Evolutionary conservation across 2,329 filamentous ascomycete genomes (phyloP).

Genomic region (Esteya vermicola): DNA sequence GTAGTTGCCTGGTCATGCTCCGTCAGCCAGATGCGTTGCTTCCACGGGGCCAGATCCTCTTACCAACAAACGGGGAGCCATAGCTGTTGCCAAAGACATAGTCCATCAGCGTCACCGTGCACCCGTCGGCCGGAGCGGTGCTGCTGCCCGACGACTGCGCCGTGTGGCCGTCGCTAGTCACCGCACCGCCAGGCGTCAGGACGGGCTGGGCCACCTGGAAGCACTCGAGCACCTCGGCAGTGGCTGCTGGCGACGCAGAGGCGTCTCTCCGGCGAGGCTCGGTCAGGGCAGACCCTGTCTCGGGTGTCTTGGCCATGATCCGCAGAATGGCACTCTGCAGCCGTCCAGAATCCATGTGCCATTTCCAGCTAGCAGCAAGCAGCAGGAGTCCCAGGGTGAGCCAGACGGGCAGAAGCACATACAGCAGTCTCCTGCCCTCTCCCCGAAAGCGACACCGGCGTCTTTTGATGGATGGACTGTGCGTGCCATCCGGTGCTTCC

Average conservation of each 20-base stretch:
- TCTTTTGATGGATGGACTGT: background rate
- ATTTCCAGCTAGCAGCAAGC: background rate
- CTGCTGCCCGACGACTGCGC: constrained; percentile 2
- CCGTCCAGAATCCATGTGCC: no score
- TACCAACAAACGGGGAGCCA: constrained; percentile 58
- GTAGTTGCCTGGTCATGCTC: constrained; percentile 36
- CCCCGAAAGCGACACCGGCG: no score
- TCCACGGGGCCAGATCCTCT: no score
- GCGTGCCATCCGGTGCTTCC: background rate
- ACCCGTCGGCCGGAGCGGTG: no score
- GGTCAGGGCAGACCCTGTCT: no score
- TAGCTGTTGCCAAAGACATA: constrained; percentile 62
- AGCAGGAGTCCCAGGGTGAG: background rate
- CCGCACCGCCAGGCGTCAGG: constrained; percentile 29
- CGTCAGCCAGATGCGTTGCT: no score
- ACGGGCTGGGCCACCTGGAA: constrained; percentile 59
- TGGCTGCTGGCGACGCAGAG: constrained; percentile 12
- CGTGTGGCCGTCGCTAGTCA: constrained; percentile 20
- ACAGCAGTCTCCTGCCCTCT: no score
- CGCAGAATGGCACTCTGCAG: no score
- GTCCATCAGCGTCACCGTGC: constrained; percentile 49
- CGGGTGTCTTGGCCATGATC: no score
- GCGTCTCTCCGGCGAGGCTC: background rate
- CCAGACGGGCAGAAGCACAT: background rate
- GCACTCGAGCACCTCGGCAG: constrained; percentile 36